These are phyloP conservation scores for Solanum ahanhuiri DNA, from an alignment of 257 asterid genomes.

Conservation along the genomic window DNA sequence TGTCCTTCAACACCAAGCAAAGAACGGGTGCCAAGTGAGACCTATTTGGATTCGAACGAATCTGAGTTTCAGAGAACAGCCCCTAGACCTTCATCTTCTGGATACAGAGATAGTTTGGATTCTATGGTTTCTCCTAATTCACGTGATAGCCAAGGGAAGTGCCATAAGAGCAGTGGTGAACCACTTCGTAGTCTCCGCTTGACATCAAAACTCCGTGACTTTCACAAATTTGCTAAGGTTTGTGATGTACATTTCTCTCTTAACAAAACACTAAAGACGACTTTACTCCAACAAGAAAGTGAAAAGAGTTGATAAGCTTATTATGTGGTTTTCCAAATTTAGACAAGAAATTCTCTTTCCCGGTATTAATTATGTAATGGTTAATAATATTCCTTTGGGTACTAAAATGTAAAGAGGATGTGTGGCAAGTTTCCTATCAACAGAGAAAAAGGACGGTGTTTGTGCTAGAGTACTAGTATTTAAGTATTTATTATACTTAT, in stretches of 20 bases:
- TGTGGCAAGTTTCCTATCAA: neutral
- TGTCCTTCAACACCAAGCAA: slow-evolving; percentile 46
- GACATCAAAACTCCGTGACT: slow-evolving; percentile 90
- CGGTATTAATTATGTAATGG: neutral
- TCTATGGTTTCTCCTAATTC: slow-evolving; percentile 47
- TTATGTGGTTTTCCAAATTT: neutral
- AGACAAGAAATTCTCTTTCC: neutral
- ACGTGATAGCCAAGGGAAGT: slow-evolving; percentile 69
- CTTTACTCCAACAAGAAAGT: neutral
- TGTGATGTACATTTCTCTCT: slow-evolving; percentile 7
- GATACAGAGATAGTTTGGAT: slow-evolving; percentile 61
- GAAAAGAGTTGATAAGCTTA: neutral
- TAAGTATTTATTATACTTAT: neutral
- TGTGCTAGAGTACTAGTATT: neutral
- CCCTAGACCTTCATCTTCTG: slow-evolving; percentile 42
- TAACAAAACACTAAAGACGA: neutral
- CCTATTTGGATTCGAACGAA: slow-evolving; percentile 40
- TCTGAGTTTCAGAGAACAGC: slow-evolving; percentile 39
- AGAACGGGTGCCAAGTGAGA: slow-evolving; percentile 39
- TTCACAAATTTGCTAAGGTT: slow-evolving; percentile 87
- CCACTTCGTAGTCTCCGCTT: slow-evolving; percentile 71
- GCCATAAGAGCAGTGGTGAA: slow-evolving; percentile 49
- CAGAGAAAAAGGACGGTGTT: neutral
- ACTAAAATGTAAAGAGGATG: neutral
- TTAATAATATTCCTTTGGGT: neutral